Evolutionary conservation across 1,284 basidiomycete genomes (phyloP).

Genomic region (Microbotryum saponariae): DNA sequence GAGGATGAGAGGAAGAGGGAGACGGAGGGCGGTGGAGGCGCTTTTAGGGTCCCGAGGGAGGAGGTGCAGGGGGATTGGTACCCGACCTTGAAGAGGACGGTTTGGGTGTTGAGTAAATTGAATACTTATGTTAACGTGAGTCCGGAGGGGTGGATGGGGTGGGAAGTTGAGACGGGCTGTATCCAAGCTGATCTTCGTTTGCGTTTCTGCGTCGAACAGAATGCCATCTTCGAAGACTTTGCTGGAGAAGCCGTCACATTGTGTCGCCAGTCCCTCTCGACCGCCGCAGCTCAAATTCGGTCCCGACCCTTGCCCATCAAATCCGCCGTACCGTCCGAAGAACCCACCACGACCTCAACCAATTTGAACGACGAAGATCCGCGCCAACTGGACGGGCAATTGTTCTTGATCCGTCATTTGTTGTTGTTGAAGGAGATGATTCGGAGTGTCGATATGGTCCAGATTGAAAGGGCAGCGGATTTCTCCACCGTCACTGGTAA

Average conservation of each 20-base stretch:
- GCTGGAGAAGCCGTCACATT: constrained; percentile 79
- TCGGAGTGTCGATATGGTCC: constrained; percentile 59
- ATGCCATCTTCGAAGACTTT: constrained; percentile 84
- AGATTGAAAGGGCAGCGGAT: constrained; percentile 42
- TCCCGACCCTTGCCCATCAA: constrained; percentile 43
- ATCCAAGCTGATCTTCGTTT: not conserved
- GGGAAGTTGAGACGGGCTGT: not conserved
- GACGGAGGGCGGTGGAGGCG: constrained; percentile 44
- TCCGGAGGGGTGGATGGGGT: constrained; percentile 1
- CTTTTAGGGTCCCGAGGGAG: constrained; percentile 60
- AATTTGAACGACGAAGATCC: not conserved
- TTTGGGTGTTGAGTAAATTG: constrained; percentile 79
- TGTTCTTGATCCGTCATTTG: constrained; percentile 84
- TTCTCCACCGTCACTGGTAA: constrained; percentile 45
- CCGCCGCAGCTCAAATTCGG: constrained; percentile 59
- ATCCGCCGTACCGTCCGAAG: constrained; percentile 10
- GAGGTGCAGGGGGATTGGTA: constrained; percentile 79
- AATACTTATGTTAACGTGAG: constrained; percentile 81
- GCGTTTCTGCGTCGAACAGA: constrained; percentile 46
- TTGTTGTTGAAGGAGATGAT: constrained; percentile 83
- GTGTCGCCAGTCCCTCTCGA: constrained; percentile 67
- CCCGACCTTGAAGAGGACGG: constrained; percentile 70
- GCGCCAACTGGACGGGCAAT: constrained; percentile 54
- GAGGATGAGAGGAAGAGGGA: constrained; percentile 30
- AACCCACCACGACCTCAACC: constrained; percentile 39